Conservation (phyloP, 257 asterid species). For the Prunella vulgaris region DNA sequence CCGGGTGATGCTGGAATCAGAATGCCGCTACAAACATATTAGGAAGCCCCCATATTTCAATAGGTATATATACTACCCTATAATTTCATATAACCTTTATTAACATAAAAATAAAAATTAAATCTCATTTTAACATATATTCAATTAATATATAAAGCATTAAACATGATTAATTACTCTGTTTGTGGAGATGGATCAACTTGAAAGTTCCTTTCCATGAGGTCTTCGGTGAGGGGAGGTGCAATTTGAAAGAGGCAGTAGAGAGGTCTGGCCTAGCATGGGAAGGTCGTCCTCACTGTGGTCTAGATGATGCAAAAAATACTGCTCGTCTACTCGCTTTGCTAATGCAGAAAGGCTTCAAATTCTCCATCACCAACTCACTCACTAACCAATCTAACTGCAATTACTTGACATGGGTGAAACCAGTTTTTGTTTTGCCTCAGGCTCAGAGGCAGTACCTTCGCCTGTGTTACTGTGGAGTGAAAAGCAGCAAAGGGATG, state of each 20-base stretch:
- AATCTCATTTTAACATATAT: neutral
- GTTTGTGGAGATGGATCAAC: constrained; percentile 60
- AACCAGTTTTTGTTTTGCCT: constrained; percentile 28
- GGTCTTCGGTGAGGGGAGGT: constrained; percentile 56
- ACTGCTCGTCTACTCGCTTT: constrained; percentile 66
- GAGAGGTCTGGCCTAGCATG: constrained; percentile 65
- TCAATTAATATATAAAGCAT: neutral
- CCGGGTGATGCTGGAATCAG: constrained; percentile 84
- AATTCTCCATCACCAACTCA: constrained; percentile 65
- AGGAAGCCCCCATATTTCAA: constrained; percentile 73
- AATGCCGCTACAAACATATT: constrained; percentile 58
- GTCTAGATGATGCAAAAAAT: constrained; percentile 77
- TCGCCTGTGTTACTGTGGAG: constrained; percentile 62
- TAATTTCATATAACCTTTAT: neutral
- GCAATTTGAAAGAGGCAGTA: constrained; percentile 73
- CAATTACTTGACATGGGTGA: constrained; percentile 37
- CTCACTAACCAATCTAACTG: constrained; percentile 30
- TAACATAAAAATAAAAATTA: neutral
- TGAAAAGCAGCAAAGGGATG: constrained; percentile 58
- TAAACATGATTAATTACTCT: constrained; percentile 13
- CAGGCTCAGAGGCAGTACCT: constrained; percentile 43
- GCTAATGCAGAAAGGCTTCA: constrained; percentile 57
- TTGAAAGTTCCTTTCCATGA: constrained; percentile 61
- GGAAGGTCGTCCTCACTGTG: constrained; percentile 87
- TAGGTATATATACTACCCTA: constrained; percentile 27